Evolutionary conservation across 2,329 filamentous ascomycete genomes (phyloP), one percentile per base, ranked within the genome.

Genomic region (Diaporthe amygdali): DNA sequence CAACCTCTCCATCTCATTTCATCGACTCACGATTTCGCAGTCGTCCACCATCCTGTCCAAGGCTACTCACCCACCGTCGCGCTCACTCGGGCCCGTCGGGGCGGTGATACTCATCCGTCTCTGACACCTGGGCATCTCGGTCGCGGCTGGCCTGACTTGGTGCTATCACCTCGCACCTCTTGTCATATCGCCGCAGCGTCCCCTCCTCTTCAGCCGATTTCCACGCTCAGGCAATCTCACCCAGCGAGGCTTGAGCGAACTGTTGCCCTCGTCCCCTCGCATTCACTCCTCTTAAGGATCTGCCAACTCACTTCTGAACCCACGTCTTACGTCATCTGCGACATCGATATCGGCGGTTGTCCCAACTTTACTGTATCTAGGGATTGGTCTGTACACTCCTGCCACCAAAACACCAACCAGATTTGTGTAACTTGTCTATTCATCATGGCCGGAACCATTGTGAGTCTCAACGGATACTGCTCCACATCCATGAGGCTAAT

Each of bases 401-500:
- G 59, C 44, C 44, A 44, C 25, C 59, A 34, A 49, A 34, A 1
- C 17, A 27, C 27, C 8, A 37, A 25, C 44, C 44, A 25, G 14
- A 17, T 20, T 15, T 17, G n/a, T 64, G 44, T 44, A 49, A 49
- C 8, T 14, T 7, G 20, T 39, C 12, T 20, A 0, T 41, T 30
- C 52, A 51, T 32, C 22, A 68, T 68, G 66, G 66, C 66, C 10
- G 52, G 66, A 37, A 59, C 66, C 27, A 59, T 68, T 17, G 66
- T 68, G 27, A 68, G 66, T 68, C 22, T 68, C 41, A 39, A 37
- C 20, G 34, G 34, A 27, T 66, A 3, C 46, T 30, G 2, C 59
- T 83, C 79, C 75, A 77, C 25, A 74, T 79, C 41, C 82, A n/a
- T 30, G 22, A 20, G 32, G 37, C 66, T 68, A 49, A 68, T 44